Base-by-base conservation (phyloP, 805 yeast genomes). In the Saccharomycopsis sp. region DNA sequence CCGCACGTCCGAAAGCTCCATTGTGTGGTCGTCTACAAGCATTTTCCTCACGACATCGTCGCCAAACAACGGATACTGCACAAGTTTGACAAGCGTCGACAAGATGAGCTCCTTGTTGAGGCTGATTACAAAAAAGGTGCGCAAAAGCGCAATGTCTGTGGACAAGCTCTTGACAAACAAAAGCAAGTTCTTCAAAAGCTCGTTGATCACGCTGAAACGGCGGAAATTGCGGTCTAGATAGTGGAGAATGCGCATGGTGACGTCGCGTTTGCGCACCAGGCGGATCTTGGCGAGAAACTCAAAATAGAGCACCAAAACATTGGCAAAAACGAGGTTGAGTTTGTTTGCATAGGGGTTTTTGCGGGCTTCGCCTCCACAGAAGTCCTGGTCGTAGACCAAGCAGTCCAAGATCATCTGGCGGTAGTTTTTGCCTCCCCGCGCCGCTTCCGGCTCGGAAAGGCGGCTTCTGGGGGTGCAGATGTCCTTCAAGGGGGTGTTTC, bases 61-160 rank as follows among this genome's bases (percentile, higher is more conserved):
- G 21, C 21, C 18, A 12, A 44, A 12, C 4, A 40, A 2, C 2
- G 55, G 50, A 24, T n/a, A 52, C 9, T 51, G 20, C 34, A 51
- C 40, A 40, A 20, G 20, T 29, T 14, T 54, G 2, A 44, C 9
- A 40, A 58, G 12, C 18, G 55, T 24, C 2, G 41, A 15, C 24
- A 58, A 18, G 8, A 58, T 34, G 18, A 52, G 23, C 20, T 55
- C 56, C 34, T 55, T 52, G 34, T 58, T 55, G 51, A 58, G 55
- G 16, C 51, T 52, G 50, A 58, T 51, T 4, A 51, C 41, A 34
- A 58, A 58, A 46, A 58, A 58, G 12, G 61, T 44, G 9, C 61
- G 20, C 18, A 58, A 24, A 9, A 58, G 34, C 15, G 52, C 8
- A 18, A 58, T 52, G 24, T 58, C 61, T 2, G 37, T 37, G n/a